Evolutionary conservation across 148 eudicot genomes (phyloP), one percentile per base, ranked within the genome.

Genomic region (Amaranthus hypochondriacus): DNA sequence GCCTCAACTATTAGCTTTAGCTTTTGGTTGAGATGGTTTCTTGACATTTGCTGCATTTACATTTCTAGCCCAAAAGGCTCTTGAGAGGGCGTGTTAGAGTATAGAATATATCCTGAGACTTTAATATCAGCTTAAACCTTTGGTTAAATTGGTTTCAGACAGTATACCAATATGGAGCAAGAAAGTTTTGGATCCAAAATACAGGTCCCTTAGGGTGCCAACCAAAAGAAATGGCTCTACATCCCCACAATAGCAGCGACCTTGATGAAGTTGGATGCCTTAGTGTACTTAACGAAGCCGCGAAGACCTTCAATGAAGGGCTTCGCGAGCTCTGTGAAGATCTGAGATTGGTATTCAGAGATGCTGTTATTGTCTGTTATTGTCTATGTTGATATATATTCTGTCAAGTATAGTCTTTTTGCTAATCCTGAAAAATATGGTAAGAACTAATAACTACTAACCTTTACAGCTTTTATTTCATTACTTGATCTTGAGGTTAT

Each of bases 131-230:
- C 39, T 28, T 28, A 28, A 28, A 28, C 39, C 2, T 28, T 28
- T 28, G 1, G 39, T 28, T 28, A 2, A 28, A 28, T 28, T 28
- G 39, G 0, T 28, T 28, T 28, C 62, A 84, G 87, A 80, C 44
- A 18, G 47, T 83, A 14, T 85, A 81, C 71, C 62, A 62, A 13
- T 62, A 74, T 10, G 83, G 89, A 48, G 89, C 81, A 52, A 66
- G 78, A 62, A 83, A 80, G 15, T 83, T 81, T 13, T 86, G 89
- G 89, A 73, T 86, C 39, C 86, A 83, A 55, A 81, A 83, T 73
- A 83, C 89, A 47, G 89, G 89, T 9, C 89, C 86, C 67, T 68
- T 81, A 55, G 86, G 84, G 4, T 86, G 84, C 47, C 78, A 75
- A 3, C 85, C 86, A 43, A 85, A 80, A 77, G 88, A 83, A 72